Conservation (phyloP, 192 early-diverging fungal genomes). For the Entomortierella chlamydospora region DNA sequence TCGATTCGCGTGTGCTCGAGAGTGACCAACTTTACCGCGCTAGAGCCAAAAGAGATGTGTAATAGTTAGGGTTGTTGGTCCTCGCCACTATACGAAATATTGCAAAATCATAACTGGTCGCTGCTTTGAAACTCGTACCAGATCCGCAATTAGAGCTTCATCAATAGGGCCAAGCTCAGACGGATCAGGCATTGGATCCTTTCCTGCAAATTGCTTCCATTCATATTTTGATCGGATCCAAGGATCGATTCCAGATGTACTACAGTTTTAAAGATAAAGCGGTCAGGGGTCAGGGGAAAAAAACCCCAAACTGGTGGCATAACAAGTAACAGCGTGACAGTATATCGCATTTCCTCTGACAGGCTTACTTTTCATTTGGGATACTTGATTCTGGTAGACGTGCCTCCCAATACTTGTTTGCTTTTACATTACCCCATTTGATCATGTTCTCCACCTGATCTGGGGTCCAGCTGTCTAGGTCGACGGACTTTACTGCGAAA, state of each 20-base stretch:
- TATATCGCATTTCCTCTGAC: too few species aligned
- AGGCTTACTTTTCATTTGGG: slow-evolving; percentile 63
- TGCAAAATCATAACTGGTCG: too few species aligned
- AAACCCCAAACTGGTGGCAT: background rate
- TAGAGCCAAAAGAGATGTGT: background rate
- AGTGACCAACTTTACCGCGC: slow-evolving; percentile 21
- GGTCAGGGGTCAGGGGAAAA: too few species aligned
- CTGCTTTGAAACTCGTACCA: background rate
- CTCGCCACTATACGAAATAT: too few species aligned
- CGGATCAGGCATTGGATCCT: slow-evolving; percentile 81
- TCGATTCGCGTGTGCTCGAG: slow-evolving; percentile 8
- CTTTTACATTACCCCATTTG: slow-evolving; percentile 84
- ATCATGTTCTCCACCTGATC: slow-evolving; percentile 85
- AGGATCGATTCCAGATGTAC: slow-evolving; percentile 67
- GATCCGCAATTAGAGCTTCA: slow-evolving; percentile 28
- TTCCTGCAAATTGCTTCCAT: slow-evolving; percentile 78
- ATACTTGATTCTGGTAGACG: slow-evolving; percentile 56
- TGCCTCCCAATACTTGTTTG: slow-evolving; percentile 73
- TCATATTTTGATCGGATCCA: slow-evolving; percentile 89
- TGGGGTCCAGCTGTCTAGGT: slow-evolving; percentile 86
- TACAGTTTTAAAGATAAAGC: too few species aligned
- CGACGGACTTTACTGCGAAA: slow-evolving; percentile 82
- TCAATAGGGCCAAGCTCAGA: slow-evolving; percentile 60
- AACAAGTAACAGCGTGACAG: too few species aligned
- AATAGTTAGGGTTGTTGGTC: too few species aligned